Conservation (phyloP, 2,329 filamentous ascomycete genomes). For the Fusarium compactum region DNA sequence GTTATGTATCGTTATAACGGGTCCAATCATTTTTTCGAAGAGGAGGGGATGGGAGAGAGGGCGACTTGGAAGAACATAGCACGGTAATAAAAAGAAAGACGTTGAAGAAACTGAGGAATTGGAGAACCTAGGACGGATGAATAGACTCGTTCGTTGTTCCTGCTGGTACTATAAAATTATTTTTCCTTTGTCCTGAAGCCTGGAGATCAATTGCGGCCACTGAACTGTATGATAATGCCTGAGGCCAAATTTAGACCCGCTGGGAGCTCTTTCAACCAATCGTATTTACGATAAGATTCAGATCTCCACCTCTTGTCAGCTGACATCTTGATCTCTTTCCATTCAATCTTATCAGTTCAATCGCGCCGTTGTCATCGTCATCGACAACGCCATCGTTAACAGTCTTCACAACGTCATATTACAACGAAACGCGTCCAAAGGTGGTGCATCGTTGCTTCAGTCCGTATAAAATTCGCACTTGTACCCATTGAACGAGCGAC, state of each 20-base stretch:
- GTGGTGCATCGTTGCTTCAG: background rate
- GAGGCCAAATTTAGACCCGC: background rate
- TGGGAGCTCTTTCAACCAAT: background rate
- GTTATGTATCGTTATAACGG: background rate
- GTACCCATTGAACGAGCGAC: slow-evolving; percentile 11
- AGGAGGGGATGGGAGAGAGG: no score
- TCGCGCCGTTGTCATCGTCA: background rate
- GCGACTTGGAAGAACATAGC: no score
- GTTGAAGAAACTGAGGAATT: no score
- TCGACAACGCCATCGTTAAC: background rate
- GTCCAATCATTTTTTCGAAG: background rate
- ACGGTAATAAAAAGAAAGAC: no score
- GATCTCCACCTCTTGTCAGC: background rate
- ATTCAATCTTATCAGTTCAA: background rate
- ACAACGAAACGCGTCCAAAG: background rate
- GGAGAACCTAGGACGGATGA: no score
- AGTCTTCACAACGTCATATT: background rate
- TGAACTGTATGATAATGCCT: background rate
- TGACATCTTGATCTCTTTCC: background rate
- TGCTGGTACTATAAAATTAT: no score
- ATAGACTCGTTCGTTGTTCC: no score
- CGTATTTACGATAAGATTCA: background rate
- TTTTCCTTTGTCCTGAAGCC: no score
- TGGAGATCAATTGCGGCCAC: background rate
- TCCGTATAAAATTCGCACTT: slow-evolving; percentile 3